Percentiles rank a stretch among this genome's conserved stretches.
Evolutionary conservation across 495 filamentous ascomycete species (phyloP).

Genomic region (Annulohypoxylon bovei): DNA sequence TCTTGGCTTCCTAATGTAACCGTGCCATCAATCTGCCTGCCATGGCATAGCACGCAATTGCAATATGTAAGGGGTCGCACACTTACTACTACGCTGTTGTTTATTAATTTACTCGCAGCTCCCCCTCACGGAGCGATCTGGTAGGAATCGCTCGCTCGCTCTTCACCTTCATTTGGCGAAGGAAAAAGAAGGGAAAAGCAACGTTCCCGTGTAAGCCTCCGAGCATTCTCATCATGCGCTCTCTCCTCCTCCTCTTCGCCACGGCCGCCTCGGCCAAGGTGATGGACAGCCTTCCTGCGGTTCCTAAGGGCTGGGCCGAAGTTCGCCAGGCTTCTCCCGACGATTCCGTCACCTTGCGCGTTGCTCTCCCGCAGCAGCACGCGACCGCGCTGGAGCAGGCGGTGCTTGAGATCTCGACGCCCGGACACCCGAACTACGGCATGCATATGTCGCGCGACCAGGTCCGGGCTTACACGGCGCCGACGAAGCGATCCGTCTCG

Average conservation of each 20-base stretch:
- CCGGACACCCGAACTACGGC: conserved; percentile 60
- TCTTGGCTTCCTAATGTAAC: conserved; percentile 18
- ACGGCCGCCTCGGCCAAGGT: conserved; percentile 57
- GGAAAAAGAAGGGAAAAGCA: conserved; percentile 13
- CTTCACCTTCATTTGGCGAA: conserved; percentile 29
- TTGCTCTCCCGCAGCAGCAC: conserved; percentile 60
- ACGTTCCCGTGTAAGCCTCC: neutral
- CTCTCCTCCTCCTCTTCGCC: conserved; percentile 46
- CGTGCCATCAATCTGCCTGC: conserved; percentile 19
- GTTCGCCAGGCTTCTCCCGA: conserved; percentile 45
- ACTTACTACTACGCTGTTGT: conserved; percentile 20
- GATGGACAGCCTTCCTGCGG: conserved; percentile 56
- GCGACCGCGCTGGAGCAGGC: conserved; percentile 60
- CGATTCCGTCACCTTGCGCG: conserved; percentile 49
- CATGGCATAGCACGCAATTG: conserved; percentile 35
- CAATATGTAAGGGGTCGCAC: conserved; percentile 32
- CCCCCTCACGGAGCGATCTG: conserved; percentile 25
- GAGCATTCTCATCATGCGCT: conserved; percentile 40
- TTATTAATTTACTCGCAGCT: conserved; percentile 34
- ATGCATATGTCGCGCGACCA: conserved; percentile 58
- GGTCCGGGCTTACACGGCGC: conserved; percentile 57
- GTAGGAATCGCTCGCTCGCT: conserved; percentile 9
- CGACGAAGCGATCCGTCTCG: conserved; percentile 51
- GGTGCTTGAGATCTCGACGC: conserved; percentile 61
- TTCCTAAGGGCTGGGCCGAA: conserved; percentile 59